Base-by-base conservation (phyloP, 306 rosid species). In the Crataegus laevigata region DNA sequence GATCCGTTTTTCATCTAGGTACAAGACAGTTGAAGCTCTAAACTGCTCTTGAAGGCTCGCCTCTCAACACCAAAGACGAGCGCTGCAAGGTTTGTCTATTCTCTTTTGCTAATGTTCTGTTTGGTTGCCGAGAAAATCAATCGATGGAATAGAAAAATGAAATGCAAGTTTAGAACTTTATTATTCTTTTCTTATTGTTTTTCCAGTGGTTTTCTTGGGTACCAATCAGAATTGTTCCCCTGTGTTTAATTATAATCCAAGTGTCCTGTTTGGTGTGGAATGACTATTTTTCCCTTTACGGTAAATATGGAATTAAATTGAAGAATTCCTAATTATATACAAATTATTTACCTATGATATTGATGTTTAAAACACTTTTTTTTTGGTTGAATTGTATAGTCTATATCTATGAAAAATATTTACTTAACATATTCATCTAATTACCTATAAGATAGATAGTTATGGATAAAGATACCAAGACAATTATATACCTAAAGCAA, bases 11-110 rank as follows among this genome's bases (percentile, higher is more conserved):
- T 58, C 79, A 11, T 85, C 51, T 74, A 92, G 99, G 87, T 89
- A 75, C 66, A 94, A 86, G 71, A 91, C 90, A 1, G 91, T 94
- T 26, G 96, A 94, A 84, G 96, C 99, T 29, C 93, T 94, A 28
- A 94, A 89, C 99, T 59, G 99, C 99, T 2, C 97, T 94, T 30
- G 99, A 94, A 88, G 97, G 99, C 66, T 88, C 99, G 28, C 90
- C 88, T 84, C 96, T 92, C 69, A 88, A 86, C 78, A 89, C 94
- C 81, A 73, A 87, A 60, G 96, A 92, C 80, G 99, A 92, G 66
- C 97, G 99, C 69, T 94, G 99, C 96, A 94, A 90, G 99, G 86
- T 83, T 22, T 50, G 71, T 18, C 17, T 29, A 38, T 29, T 22
- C 11, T 38, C 14, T 15, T n/a, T 32, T 66, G 5, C 36, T 1